Conservation (phyloP, 441 rosid species). For the Syzygium malaccense region DNA sequence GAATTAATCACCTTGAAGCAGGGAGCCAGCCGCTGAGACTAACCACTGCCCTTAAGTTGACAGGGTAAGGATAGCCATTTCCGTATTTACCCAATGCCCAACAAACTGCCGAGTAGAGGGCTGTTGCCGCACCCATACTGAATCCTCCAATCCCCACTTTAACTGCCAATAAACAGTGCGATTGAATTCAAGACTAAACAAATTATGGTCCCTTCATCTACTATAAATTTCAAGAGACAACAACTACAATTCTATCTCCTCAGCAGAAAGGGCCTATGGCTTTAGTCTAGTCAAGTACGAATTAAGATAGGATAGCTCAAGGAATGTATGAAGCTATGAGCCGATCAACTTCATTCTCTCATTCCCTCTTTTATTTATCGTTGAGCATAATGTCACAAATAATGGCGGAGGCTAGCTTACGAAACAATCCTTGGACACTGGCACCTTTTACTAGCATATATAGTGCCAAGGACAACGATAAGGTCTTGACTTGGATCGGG, state of each 20-base stretch:
- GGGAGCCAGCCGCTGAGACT: conserved; percentile 63
- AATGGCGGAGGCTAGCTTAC: background rate
- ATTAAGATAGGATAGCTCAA: background rate
- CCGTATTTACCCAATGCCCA: conserved; percentile 39
- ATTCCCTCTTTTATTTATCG: background rate
- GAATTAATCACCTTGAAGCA: conserved; percentile 31
- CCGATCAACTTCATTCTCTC: background rate
- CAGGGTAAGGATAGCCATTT: conserved; percentile 29
- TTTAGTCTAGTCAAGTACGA: background rate
- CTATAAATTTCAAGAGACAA: background rate
- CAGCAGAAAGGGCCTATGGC: background rate
- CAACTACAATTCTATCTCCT: background rate
- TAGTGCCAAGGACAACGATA: background rate
- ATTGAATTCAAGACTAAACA: background rate
- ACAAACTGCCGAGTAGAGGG: conserved; percentile 54
- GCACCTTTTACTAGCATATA: background rate
- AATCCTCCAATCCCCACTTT: conserved; percentile 55
- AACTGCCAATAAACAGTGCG: conserved; percentile 21
- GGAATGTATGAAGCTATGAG: background rate
- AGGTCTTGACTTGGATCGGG: background rate
- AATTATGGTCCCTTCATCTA: background rate
- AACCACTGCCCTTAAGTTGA: conserved; percentile 35
- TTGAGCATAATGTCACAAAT: background rate
- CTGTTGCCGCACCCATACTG: conserved; percentile 56
- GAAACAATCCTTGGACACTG: background rate